Base-by-base conservation (phyloP, 1,284 basidiomycete genomes). In the Leccinum discolor region DNA sequence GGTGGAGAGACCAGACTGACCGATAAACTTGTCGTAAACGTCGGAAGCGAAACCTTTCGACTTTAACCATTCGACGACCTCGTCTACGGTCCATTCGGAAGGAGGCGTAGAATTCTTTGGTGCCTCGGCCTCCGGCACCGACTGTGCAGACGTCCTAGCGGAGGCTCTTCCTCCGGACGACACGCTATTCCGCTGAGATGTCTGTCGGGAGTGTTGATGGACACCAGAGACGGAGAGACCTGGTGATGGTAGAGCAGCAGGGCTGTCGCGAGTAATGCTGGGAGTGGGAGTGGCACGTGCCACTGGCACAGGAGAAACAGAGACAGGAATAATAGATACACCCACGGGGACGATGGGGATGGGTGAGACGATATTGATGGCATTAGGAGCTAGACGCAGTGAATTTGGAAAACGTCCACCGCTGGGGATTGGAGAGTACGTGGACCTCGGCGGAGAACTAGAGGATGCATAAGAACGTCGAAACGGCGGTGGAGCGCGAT, bases 1-100 rank as follows among this genome's bases (percentile, higher is more conserved):
- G 62, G 16, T 4, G 50, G 64, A 35, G 50, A 57, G 52, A 61
- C 60, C 35, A 50, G 8, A 81, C 87, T 67, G 69, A 93, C 93
- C 94, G 56, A 83, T 87, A 73, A 99, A 98, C 78, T 95, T 97
- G 70, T 88, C 86, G 68, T 91, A 90, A 2, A 95, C 89, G 59
- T 86, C 83, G 63, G 91, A 85, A 71, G 97, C 95, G 70, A 99
- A 98, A 5, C 92, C 92, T 79, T 93, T 95, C 60, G 80, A 81
- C 74, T 86, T 88, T 18, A 95, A 82, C 97, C 97, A 99, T 2
- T 92, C 90, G 2, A 96, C 84, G 8, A 99, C 98, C 38, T 99
- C 91, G 0, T 94, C 91, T 0, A 99, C 89, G 0, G 80, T 84
- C 97, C 97, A 99, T 64, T 93, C 89, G 0, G 86, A 84, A 0